phyloP scores from a whole-genome alignment of 495 filamentous ascomycete genomes.

The Jackrogersella multiformis region DNA sequence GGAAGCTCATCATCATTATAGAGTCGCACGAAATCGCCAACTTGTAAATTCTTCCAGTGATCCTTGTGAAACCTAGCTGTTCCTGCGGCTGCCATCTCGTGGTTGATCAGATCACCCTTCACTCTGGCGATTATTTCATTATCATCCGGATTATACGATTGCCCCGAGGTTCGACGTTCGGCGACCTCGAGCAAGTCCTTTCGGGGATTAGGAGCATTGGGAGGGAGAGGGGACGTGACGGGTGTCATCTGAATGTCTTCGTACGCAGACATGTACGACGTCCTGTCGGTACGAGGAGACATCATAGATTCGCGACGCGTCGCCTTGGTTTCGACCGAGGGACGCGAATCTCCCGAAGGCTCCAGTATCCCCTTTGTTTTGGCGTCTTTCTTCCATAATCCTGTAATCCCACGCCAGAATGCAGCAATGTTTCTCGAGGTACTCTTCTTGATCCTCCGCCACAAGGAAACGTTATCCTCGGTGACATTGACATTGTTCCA shows the following conservation, averaged over 20 bases:
- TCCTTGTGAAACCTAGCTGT: constrained; percentile 85
- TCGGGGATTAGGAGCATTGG: constrained; percentile 40
- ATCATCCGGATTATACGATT: constrained; percentile 69
- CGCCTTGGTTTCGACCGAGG: constrained; percentile 70
- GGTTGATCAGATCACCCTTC: constrained; percentile 61
- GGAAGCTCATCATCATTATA: constrained; percentile 97
- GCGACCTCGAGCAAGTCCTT: constrained; percentile 44
- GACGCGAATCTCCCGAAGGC: constrained; percentile 57
- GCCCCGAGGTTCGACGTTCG: constrained; percentile 48
- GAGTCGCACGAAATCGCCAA: constrained; percentile 95
- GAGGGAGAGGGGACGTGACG: constrained; percentile 81
- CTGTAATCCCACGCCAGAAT: constrained; percentile 60
- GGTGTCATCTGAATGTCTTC: constrained; percentile 93
- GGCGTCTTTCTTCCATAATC: constrained; percentile 56
- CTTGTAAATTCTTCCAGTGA: constrained; percentile 93
- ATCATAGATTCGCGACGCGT: constrained; percentile 69
- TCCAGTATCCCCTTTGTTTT: constrained; percentile 27
- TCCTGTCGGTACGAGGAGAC: constrained; percentile 61
- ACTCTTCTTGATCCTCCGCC: constrained; percentile 93
- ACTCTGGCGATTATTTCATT: constrained; percentile 61
- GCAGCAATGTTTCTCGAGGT: constrained; percentile 69
- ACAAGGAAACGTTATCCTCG: constrained; percentile 83
- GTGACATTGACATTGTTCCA: constrained; percentile 95
- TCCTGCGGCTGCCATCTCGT: constrained; percentile 51
- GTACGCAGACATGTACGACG: constrained; percentile 65